Conservation (phyloP, 75 land plant species). For the Larix kaempferi region DNA sequence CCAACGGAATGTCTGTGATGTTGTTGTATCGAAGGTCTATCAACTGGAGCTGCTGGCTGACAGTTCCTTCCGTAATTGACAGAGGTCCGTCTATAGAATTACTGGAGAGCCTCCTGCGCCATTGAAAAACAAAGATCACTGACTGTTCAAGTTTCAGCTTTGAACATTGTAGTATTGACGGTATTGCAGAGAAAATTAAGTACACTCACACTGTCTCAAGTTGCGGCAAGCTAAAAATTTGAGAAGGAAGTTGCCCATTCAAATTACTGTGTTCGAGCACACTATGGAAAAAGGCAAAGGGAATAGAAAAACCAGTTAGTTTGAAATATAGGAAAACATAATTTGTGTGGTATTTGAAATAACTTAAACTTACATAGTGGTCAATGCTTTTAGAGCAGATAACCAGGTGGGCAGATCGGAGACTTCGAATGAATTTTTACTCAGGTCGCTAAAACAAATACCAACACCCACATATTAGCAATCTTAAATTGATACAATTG, state of each 20-base stretch:
- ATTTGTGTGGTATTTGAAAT: too few species aligned
- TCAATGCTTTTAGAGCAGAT: constrained; percentile 33
- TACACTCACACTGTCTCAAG: constrained; percentile 46
- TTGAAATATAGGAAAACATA: too few species aligned
- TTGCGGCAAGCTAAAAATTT: constrained; percentile 23
- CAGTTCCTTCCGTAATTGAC: constrained; percentile 16
- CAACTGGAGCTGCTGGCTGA: constrained; percentile 24
- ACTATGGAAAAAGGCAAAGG: constrained; percentile 15
- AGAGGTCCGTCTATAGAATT: constrained; percentile 36
- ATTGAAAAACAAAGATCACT: background rate
- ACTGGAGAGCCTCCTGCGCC: constrained; percentile 24
- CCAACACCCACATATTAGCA: background rate
- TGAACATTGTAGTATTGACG: background rate
- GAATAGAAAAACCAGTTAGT: too few species aligned
- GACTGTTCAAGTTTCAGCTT: background rate
- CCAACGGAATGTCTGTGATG: constrained; percentile 17
- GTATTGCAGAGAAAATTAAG: background rate
- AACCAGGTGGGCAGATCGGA: constrained; percentile 54
- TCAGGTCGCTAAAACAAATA: constrained; percentile 36
- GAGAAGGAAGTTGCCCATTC: constrained; percentile 27
- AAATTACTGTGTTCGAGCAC: constrained; percentile 26
- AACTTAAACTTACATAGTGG: constrained; percentile 47
- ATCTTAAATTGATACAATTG: background rate
- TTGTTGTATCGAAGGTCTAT: constrained; percentile 35
- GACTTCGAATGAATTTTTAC: constrained; percentile 55